Percentiles rank a stretch among this genome's conserved stretches.
phyloP scores from a whole-genome alignment of 495 filamentous ascomycete genomes.

The Talaromyces trachyspermus region DNA sequence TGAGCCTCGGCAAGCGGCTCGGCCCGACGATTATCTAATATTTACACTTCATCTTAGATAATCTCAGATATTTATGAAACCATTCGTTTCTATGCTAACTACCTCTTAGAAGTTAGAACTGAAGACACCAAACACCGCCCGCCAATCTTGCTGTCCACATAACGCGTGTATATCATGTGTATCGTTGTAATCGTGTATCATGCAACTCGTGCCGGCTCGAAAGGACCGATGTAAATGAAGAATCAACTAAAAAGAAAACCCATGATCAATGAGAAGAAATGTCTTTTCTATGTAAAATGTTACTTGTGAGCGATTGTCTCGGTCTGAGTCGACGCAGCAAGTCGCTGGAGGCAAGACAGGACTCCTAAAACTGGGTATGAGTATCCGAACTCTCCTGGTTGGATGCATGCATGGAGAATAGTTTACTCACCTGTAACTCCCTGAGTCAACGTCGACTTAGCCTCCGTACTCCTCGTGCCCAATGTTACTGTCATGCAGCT shows the following conservation, averaged over 20 bases:
- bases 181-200: slow-evolving; percentile 4
- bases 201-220: no score
- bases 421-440: slow-evolving; percentile 65
- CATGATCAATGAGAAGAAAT: neutral
- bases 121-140: no score
- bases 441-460: slow-evolving; percentile 74
- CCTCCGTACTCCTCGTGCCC: slow-evolving; percentile 79
- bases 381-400: neutral
- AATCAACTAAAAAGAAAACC: neutral
- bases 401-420: neutral
- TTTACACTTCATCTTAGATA: no score
- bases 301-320: neutral
- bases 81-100: no score
- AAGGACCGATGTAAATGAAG: neutral
- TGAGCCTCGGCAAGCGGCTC: no score
- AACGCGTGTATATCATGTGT: no score
- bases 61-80: no score
- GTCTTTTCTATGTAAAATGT: no score
- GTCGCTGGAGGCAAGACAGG: slow-evolving; percentile 8
- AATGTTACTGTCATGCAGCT: slow-evolving; percentile 76
- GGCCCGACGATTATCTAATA: no score
- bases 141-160: neutral
- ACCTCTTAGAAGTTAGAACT: no score
- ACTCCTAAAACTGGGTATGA: no score
- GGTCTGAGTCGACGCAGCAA: slow-evolving; percentile 1